Evolutionary conservation across 257 asterid species (phyloP).

Genomic region (Eustoma russellianum): DNA sequence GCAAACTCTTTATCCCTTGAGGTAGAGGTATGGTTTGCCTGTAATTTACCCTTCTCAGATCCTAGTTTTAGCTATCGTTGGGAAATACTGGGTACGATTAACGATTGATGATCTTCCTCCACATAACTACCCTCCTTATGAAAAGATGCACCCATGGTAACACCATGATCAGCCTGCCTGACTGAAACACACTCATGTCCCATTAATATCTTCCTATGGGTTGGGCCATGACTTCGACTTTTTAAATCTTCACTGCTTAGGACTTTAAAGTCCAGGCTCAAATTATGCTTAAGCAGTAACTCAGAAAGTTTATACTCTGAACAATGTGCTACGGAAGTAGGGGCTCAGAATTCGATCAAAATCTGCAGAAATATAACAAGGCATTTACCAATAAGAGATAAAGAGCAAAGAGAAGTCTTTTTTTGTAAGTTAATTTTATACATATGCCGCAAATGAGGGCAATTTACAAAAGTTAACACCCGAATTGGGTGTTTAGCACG

Average conservation of each 20-base stretch:
- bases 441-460: no score
- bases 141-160: constrained; percentile 44
- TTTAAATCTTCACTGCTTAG: constrained; percentile 16
- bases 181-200: constrained; percentile 77
- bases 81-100: no score
- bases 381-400: neutral
- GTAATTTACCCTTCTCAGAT: no score
- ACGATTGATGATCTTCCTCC: no score
- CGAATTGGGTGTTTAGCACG: no score
- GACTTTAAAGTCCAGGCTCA: constrained; percentile 42
- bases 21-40: no score
- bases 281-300: constrained; percentile 54
- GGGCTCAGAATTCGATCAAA: constrained; percentile 73
- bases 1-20: no score
- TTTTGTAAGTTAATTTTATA: no score
- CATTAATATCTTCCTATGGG: constrained; percentile 38
- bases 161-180: constrained; percentile 25
- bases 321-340: constrained; percentile 89
- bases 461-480: no score
- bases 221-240: constrained; percentile 18
- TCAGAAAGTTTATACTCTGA: constrained; percentile 79
- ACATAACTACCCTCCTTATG: constrained; percentile 37
- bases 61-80: no score
- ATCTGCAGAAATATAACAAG: constrained; percentile 45
- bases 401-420: neutral